Percentiles rank a stretch among this genome's conserved stretches.
phyloP scores from a whole-genome alignment of 257 asterid species.

The Coffea canephora region DNA sequence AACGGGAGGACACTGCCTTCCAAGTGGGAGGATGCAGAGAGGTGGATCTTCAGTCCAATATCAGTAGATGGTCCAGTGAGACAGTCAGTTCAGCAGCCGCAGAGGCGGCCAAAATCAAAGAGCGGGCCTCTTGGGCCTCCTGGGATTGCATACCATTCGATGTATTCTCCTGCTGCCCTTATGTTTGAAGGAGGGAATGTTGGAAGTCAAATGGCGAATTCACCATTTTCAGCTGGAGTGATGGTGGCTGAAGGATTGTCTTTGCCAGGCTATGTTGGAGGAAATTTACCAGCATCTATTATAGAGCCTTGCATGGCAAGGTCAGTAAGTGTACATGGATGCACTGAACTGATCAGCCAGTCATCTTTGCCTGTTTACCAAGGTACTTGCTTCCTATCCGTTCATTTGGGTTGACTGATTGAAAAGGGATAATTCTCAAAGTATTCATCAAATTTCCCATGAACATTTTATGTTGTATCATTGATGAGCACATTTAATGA shows the following conservation, averaged over 20 bases:
- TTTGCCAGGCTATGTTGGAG: constrained; percentile 38
- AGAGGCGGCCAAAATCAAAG: constrained; percentile 80
- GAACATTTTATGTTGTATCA: neutral
- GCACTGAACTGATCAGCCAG: constrained; percentile 63
- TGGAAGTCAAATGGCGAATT: constrained; percentile 45
- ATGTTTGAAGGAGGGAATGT: constrained; percentile 42
- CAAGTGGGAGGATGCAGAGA: constrained; percentile 99
- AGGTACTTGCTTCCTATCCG: constrained; percentile 41
- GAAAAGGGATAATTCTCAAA: neutral
- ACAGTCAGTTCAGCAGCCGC: constrained; percentile 64
- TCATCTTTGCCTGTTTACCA: constrained; percentile 44
- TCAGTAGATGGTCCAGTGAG: constrained; percentile 61
- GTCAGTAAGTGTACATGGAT: constrained; percentile 88
- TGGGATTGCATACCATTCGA: constrained; percentile 63
- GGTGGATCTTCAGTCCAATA: constrained; percentile 92
- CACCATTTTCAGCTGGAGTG: constrained; percentile 68
- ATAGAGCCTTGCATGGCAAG: constrained; percentile 78
- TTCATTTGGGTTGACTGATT: neutral
- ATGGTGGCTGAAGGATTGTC: constrained; percentile 61
- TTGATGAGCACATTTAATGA: neutral
- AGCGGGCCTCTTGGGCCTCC: constrained; percentile 98
- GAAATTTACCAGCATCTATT: constrained; percentile 36
- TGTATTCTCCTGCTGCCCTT: constrained; percentile 78
- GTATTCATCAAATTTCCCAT: neutral
- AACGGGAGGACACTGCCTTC: constrained; percentile 83